Evolutionary conservation across 192 early-diverging fungal genomes (phyloP), one percentile per base, ranked within the genome.

Genomic region (Umbelopsis vinacea): DNA sequence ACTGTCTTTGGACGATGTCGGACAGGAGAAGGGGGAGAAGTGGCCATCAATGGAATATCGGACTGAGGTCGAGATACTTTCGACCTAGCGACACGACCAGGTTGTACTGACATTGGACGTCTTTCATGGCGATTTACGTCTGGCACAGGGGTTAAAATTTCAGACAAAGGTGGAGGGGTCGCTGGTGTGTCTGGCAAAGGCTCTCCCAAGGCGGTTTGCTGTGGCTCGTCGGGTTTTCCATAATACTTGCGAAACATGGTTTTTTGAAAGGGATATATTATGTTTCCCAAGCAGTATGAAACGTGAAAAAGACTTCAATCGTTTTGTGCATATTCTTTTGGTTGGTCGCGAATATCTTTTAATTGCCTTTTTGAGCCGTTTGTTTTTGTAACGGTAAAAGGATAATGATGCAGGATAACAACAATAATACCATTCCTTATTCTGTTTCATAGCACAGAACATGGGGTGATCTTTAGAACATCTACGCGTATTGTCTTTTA

Each of bases 291-390:
- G 4, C 26, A 37, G 29, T 3, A 37, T 37, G 17, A 37, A 63
- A 63, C 35, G 57, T 35, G 57, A 63, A 63, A 40, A 43, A 43
- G 33, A 15, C 33, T 35, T 63, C 57, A 37, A 63, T 55, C 15
- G 48, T 26, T 14, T 3, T 63, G 12, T 12, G 33, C 33, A 37
- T 17, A 29, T 35, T 15, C 33, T 63, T 37, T 63, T 37, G 29
- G 26, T 63, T 11, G 40, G 33, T 17, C 33, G 33, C 7, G 11
- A 37, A 37, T 63, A 37, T 54, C 33, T 8, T 29, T 7, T 19
- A 63, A 26, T 63, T 63, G 57, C 57, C 57, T 63, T 63, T 63
- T 63, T 63, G 57, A 63, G 57, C 26, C 57, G 26, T 63, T 63
- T 63, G 57, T 63, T 63, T 14, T 63, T 63, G 57, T 21, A 15